These are phyloP conservation scores for Aspergillus indologenus DNA, from an alignment of 495 filamentous ascomycete genomes.

Conservation along the genomic window DNA sequence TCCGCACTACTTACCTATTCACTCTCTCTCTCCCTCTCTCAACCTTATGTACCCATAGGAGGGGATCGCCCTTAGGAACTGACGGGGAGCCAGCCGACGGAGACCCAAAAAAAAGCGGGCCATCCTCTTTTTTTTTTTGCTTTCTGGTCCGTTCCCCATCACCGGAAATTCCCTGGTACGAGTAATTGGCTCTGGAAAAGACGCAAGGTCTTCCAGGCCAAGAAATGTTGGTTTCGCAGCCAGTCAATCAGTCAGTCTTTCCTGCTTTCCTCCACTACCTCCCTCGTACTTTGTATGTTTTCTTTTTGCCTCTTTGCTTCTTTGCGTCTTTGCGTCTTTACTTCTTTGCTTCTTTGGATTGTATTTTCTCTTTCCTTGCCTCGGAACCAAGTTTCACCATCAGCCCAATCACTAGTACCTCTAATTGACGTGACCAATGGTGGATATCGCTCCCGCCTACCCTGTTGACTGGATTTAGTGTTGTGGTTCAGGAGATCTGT, in stretches of 20 bases:
- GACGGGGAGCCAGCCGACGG: neutral
- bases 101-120: neutral
- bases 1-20: neutral
- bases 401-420: neutral
- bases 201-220: constrained; percentile 7
- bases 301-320: constrained; percentile 4
- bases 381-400: neutral
- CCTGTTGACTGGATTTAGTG: neutral
- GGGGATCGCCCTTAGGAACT: neutral
- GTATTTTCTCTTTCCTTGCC: neutral
- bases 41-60: too few species aligned
- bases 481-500: neutral
- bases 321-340: neutral
- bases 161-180: neutral
- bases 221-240: constrained; percentile 6
- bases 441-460: neutral
- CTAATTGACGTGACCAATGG: neutral
- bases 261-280: neutral
- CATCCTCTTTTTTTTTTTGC: neutral
- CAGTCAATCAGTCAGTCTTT: constrained; percentile 2
- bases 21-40: too few species aligned
- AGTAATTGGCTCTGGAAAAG: constrained; percentile 1
- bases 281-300: constrained; percentile 2
- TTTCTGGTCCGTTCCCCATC: neutral
- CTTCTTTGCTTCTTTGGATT: neutral